Percentiles rank a stretch among this genome's conserved stretches.
Evolutionary conservation across 2,329 filamentous ascomycete species (phyloP).

Genomic region (Lomentospora prolificans): DNA sequence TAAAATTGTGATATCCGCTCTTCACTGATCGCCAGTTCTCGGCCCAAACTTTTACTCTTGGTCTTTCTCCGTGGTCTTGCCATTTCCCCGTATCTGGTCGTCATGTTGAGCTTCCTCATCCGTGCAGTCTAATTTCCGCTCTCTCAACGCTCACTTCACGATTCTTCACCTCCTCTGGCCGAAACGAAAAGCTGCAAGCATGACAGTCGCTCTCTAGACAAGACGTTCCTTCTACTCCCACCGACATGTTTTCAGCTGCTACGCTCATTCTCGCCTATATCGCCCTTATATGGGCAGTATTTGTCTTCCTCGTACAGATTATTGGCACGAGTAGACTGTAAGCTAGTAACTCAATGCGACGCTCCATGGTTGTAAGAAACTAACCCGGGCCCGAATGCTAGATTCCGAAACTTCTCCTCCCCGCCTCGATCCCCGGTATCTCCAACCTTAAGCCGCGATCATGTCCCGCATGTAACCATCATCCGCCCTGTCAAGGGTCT

Average conservation of each 20-base stretch:
- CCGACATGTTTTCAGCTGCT: constrained; percentile 1
- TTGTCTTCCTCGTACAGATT: constrained; percentile 42
- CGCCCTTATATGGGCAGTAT: constrained; percentile 42
- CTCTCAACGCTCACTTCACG: neutral
- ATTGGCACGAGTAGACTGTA: constrained; percentile 50
- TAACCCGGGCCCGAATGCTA: neutral
- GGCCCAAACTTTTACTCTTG: neutral
- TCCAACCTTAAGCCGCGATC: constrained; percentile 35
- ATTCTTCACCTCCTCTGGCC: too few relatives aligned
- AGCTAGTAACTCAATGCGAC: constrained; percentile 14
- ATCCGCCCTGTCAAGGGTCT: constrained; percentile 90
- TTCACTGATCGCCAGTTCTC: neutral
- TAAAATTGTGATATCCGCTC: neutral
- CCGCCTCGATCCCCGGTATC: constrained; percentile 40
- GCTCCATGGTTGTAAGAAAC: neutral
- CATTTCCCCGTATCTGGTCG: neutral
- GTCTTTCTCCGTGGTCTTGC: neutral
- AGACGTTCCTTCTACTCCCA: constrained; percentile 15
- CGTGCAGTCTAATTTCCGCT: neutral
- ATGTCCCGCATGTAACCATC: constrained; percentile 74
- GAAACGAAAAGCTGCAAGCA: neutral
- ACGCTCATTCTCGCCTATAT: constrained; percentile 24
- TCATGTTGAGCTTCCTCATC: neutral
- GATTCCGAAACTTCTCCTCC: constrained; percentile 44
- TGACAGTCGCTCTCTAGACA: constrained; percentile 19